Conservation (phyloP, 441 rosid genomes). For the Arabidopsis lyrata region DNA sequence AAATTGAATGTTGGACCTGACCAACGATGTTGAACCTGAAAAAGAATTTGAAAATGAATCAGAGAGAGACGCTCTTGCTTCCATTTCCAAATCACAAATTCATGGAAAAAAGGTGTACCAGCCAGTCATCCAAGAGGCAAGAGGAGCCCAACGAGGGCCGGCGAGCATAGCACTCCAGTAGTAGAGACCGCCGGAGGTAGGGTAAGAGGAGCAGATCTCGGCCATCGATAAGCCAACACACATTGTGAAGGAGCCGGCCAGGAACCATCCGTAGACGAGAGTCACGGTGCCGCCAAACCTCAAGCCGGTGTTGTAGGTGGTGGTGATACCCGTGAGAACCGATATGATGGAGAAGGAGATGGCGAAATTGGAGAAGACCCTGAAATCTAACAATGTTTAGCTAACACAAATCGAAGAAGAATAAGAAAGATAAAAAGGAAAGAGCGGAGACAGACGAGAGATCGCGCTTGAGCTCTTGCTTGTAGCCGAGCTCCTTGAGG, state of each 20-base stretch:
- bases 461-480: constrained; percentile 96
- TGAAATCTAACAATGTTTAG: constrained; percentile 41
- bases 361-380: constrained; percentile 91
- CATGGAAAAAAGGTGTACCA: constrained; percentile 52
- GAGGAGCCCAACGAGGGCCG: constrained; percentile 90
- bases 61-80: constrained; percentile 23
- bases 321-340: constrained; percentile 87
- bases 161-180: constrained; percentile 99
- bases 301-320: constrained; percentile 81
- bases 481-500: constrained; percentile 89
- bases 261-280: constrained; percentile 86
- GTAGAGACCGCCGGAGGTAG: constrained; percentile 95
- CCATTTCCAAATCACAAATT: neutral
- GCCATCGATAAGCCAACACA: constrained; percentile 89
- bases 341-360: constrained; percentile 94
- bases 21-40: constrained; percentile 98
- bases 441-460: constrained; percentile 67
- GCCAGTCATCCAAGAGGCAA: constrained; percentile 95
- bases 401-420: neutral
- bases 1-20: constrained; percentile 66
- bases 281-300: constrained; percentile 81
- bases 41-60: constrained; percentile 33
- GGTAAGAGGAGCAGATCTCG: constrained; percentile 92
- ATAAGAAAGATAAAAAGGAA: neutral
- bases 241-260: constrained; percentile 85